Conservation (phyloP, 768 basidiomycete species). For the Russula virescens region DNA sequence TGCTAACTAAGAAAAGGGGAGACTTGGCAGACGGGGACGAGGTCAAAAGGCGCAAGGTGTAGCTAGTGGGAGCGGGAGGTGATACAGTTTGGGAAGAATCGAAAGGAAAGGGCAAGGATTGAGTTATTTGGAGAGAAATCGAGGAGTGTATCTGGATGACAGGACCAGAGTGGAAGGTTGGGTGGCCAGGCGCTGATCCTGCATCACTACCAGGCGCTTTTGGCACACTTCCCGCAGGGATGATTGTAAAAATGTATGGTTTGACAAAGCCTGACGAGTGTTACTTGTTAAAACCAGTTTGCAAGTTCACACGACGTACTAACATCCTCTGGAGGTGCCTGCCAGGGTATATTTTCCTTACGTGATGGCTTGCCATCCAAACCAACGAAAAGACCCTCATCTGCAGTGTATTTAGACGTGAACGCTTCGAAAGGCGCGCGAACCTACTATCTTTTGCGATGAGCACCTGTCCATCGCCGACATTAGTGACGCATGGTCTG, state of each 20-base stretch:
- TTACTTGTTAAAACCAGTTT: conserved; percentile 7
- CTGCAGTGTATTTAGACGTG: conserved; percentile 34
- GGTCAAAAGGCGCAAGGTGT: conserved; percentile 59
- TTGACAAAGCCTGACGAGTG: conserved; percentile 52
- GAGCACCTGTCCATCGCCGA: conserved; percentile 58
- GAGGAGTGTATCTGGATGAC: conserved; percentile 69
- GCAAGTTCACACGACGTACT: conserved; percentile 35
- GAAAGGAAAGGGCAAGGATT: conserved; percentile 64
- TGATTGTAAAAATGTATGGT: conserved; percentile 71
- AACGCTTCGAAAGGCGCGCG: background rate
- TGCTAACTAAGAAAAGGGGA: conserved; percentile 58
- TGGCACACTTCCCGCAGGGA: conserved; percentile 61
- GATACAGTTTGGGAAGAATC: conserved; percentile 30
- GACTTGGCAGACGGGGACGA: conserved; percentile 48
- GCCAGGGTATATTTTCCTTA: conserved; percentile 57
- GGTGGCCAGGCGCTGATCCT: conserved; percentile 29
- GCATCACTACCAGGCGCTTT: conserved; percentile 25
- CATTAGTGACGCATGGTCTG: conserved; percentile 54
- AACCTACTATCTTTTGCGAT: conserved; percentile 75
- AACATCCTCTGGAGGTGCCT: conserved; percentile 76
- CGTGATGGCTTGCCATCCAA: conserved; percentile 51
- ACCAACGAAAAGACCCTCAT: conserved; percentile 62
- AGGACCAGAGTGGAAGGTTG: conserved; percentile 46
- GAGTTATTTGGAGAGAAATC: conserved; percentile 52
- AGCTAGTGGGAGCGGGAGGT: conserved; percentile 33